These are phyloP conservation scores for Solanum hybrid DNA, from an alignment of 305 asterid species.

Conservation along the genomic window DNA sequence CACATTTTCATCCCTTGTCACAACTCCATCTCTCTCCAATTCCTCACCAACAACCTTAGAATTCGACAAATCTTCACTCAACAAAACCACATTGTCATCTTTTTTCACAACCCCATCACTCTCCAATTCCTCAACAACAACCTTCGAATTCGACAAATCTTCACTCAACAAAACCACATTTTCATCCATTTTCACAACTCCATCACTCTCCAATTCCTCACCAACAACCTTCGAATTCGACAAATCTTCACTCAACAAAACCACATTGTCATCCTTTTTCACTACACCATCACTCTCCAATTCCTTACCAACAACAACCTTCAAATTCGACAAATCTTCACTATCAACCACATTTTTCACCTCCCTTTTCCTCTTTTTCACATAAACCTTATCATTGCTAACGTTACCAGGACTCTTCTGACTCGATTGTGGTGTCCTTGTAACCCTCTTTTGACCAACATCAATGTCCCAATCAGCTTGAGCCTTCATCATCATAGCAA, in stretches of 20 bases:
- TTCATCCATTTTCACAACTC: slow-evolving; percentile 3
- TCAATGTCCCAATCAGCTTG: slow-evolving; percentile 44
- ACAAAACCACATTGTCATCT: background rate
- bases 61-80: background rate
- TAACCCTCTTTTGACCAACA: slow-evolving; percentile 44
- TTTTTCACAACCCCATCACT: background rate
- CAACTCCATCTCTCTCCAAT: background rate
- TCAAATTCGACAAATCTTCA: background rate
- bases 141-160: background rate
- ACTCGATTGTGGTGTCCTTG: slow-evolving; percentile 57
- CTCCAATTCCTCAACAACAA: slow-evolving; percentile 4
- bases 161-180: background rate
- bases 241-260: slow-evolving; percentile 3
- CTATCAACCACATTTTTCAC: background rate
- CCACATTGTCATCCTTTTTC: background rate
- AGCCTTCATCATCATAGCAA: slow-evolving; percentile 66
- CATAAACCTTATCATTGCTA: slow-evolving; percentile 13
- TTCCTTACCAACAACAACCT: slow-evolving; percentile 5
- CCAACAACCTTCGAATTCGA: background rate
- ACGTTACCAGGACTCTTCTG: slow-evolving; percentile 14
- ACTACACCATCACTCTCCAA: background rate
- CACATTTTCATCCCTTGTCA: background rate
- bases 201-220: slow-evolving; percentile 22
- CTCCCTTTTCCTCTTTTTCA: slow-evolving; percentile 27
- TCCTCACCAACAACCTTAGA: slow-evolving; percentile 7